Evolutionary conservation across 73 alveolate genomes (phyloP), one percentile per base, ranked within the genome.

Genomic region (Blepharisma japonicum): DNA sequence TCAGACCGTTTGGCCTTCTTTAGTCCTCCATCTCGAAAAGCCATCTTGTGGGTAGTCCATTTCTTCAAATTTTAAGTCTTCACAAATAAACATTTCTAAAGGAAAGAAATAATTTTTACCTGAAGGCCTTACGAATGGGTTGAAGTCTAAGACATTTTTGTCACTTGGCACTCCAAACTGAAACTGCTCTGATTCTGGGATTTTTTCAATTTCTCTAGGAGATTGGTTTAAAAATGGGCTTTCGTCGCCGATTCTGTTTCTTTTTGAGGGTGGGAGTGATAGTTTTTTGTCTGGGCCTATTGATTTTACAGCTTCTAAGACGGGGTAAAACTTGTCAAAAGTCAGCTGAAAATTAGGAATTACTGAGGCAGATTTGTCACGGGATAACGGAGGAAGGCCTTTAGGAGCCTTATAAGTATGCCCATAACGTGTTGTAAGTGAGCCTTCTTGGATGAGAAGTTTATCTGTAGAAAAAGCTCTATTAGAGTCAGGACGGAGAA

Each of bases 61-160:
- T 8, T 14, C 47, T 25, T 18, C 38, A 20, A 61, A 25, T 8
- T 61, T 39, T 2, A 61, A 11, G 14, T 61, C 74, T 18, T 61
- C 74, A 61, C 23, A n/a, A 61, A 14, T 14, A 61, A 61, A 61
- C 74, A 61, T 61, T 25, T 61, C 74, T 61, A 61, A 61, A 61
- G 74, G 74, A 25, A 61, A 61, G 23, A 61, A 61, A 61, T 61
- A 61, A 61, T 61, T 61, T 39, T 61, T 61, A 2, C 74, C 74
- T 14, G 14, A 9, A 20, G 74, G 74, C 23, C 74, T 61, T 2
- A 61, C n/a, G 4, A 61, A 61, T 18, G 74, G 74, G 74, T 61
- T 61, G 74, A 61, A 61, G 0, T 25, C 74, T 25, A 25, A 32
- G 5, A 32, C 42, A 32, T 32, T 20, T 61, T 61, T 61, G 4